Percentiles rank a stretch among this genome's conserved stretches.
These are phyloP conservation scores for Beta vulgaris DNA, from an alignment of 148 eudicot species.

Conservation along the genomic window DNA sequence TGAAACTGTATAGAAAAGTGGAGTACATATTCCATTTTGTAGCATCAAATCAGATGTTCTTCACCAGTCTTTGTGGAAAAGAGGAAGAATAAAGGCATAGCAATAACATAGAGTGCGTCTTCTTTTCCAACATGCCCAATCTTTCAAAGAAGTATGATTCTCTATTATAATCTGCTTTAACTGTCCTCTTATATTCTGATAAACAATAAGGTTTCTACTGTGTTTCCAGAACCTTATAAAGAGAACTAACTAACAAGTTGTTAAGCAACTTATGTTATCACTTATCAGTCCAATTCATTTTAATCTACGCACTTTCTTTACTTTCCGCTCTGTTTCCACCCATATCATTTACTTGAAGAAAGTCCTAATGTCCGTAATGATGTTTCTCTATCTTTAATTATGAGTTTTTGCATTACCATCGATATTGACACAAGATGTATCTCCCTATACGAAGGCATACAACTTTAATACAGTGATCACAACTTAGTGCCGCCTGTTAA, in stretches of 20 bases:
- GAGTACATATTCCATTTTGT: conserved; percentile 7
- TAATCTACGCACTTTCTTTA: too few species aligned
- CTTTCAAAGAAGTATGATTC: not conserved
- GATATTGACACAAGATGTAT: too few species aligned
- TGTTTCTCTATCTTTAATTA: too few species aligned
- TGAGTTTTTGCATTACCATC: too few species aligned
- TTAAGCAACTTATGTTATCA: not conserved
- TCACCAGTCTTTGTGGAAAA: conserved; percentile 7
- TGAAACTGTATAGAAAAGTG: not conserved
- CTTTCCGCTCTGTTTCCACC: too few species aligned
- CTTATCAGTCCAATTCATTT: too few species aligned
- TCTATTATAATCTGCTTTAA: not conserved
- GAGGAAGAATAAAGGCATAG: conserved; percentile 1
- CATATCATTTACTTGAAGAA: too few species aligned
- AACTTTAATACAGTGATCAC: too few species aligned
- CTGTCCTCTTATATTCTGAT: not conserved
- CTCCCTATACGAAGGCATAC: too few species aligned
- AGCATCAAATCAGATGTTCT: not conserved
- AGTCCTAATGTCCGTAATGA: too few species aligned
- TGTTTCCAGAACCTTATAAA: not conserved
- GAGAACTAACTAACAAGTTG: not conserved
- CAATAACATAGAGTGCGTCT: not conserved
- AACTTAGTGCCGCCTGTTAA: too few species aligned
- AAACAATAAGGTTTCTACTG: too few species aligned
- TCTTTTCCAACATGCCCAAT: not conserved